Conservation (phyloP, 306 rosid genomes). For the Boehmeria nivea region DNA sequence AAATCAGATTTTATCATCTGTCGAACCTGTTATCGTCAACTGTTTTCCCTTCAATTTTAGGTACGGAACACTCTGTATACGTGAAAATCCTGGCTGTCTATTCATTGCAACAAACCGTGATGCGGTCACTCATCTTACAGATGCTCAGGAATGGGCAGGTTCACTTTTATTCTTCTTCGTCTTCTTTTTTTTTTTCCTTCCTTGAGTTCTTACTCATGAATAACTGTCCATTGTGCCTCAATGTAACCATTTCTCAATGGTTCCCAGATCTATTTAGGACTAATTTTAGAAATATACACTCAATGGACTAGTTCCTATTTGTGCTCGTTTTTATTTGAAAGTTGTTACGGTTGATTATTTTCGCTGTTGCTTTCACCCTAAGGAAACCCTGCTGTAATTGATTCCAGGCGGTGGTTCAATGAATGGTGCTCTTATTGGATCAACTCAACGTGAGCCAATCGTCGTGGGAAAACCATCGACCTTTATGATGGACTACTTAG, state of each 20-base stretch:
- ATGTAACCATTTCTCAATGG: background rate
- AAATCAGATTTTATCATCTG: background rate
- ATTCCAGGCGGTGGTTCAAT: slow-evolving; percentile 93
- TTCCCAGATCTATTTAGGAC: background rate
- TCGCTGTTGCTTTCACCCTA: background rate
- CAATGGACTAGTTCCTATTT: background rate
- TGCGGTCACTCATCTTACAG: slow-evolving; percentile 99
- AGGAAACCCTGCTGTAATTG: slow-evolving; percentile 8
- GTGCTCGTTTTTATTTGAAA: background rate
- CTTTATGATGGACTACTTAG: slow-evolving; percentile 95
- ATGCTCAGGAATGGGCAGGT: slow-evolving; percentile 99
- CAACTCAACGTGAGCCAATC: slow-evolving; percentile 91
- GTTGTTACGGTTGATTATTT: too few species aligned
- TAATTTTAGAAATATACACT: background rate
- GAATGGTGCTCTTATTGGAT: slow-evolving; percentile 86
- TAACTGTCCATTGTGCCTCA: background rate
- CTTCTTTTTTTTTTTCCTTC: too few species aligned
- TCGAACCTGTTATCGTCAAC: slow-evolving; percentile 4
- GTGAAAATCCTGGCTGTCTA: slow-evolving; percentile 98
- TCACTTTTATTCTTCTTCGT: slow-evolving; percentile 13
- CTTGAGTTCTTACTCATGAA: background rate
- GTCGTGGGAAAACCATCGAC: slow-evolving; percentile 99
- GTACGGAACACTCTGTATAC: slow-evolving; percentile 91
- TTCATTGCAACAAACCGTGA: slow-evolving; percentile 96
- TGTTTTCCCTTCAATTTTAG: slow-evolving; percentile 45